These are phyloP conservation scores for Colletotrichum sublineola DNA, from an alignment of 2,329 filamentous ascomycete genomes.

Conservation along the genomic window DNA sequence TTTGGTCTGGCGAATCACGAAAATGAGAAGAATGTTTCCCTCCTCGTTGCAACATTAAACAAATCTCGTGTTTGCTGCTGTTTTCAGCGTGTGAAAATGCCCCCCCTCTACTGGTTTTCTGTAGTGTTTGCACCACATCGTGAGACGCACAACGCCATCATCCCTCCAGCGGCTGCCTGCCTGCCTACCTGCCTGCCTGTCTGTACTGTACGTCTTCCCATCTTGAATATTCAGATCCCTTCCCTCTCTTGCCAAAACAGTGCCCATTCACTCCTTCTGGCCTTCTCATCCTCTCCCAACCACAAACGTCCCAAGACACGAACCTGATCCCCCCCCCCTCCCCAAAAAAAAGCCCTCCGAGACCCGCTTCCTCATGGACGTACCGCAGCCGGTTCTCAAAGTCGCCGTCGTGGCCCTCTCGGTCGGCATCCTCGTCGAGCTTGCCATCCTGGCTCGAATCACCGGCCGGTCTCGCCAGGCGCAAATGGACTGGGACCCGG, in stretches of 20 bases:
- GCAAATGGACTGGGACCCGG: background rate
- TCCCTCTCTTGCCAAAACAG: background rate
- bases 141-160: background rate
- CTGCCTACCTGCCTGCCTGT: background rate
- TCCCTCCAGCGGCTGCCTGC: background rate
- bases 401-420: background rate
- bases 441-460: background rate
- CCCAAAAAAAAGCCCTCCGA: no score
- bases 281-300: no score
- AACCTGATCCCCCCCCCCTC: no score
- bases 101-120: background rate
- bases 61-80: background rate
- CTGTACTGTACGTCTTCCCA: background rate
- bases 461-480: background rate
- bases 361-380: background rate
- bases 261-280: background rate
- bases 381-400: conserved; percentile 1
- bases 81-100: no score
- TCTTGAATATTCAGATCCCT: background rate
- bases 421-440: conserved; percentile 1
- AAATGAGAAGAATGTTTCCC: conserved; percentile 5
- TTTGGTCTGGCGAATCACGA: background rate
- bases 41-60: background rate
- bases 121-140: background rate
- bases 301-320: background rate